Evolutionary conservation across 164 flowering plant genomes (phyloP).

Genomic region (Tetracentron sinense): DNA sequence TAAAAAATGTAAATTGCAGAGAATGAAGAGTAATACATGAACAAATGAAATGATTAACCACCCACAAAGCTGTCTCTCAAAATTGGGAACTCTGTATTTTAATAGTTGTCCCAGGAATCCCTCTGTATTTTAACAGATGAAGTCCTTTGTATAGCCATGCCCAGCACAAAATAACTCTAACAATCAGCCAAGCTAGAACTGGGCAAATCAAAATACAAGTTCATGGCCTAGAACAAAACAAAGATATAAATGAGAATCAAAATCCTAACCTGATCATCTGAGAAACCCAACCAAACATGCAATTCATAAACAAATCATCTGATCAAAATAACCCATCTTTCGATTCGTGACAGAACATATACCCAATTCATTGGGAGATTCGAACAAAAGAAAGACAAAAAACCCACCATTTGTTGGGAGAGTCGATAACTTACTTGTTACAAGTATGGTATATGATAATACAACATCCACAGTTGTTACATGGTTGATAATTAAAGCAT

Average conservation of each 20-base stretch:
- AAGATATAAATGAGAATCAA: neutral
- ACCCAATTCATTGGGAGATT: slow-evolving; percentile 1
- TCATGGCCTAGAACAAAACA: slow-evolving; percentile 1
- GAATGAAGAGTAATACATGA: no score
- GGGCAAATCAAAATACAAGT: neutral
- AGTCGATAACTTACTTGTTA: no score
- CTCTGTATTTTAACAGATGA: slow-evolving; percentile 17
- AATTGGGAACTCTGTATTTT: no score
- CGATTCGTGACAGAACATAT: neutral
- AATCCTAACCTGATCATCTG: slow-evolving; percentile 14
- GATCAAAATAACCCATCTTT: slow-evolving; percentile 15
- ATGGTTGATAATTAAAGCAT: neutral
- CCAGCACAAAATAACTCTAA: neutral
- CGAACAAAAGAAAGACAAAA: slow-evolving; percentile 2
- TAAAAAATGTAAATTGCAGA: no score
- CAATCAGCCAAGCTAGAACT: neutral
- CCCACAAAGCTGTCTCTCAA: no score
- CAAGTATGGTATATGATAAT: neutral
- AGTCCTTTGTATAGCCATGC: slow-evolving; percentile 29
- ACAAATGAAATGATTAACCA: no score
- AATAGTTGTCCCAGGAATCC: slow-evolving; percentile 20
- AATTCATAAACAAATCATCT: neutral
- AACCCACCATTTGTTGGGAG: no score
- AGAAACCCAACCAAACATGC: neutral
- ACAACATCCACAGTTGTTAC: neutral